Evolutionary conservation across 805 yeast species (phyloP), one percentile per base, ranked within the genome.

Genomic region (Ogataea sp.): DNA sequence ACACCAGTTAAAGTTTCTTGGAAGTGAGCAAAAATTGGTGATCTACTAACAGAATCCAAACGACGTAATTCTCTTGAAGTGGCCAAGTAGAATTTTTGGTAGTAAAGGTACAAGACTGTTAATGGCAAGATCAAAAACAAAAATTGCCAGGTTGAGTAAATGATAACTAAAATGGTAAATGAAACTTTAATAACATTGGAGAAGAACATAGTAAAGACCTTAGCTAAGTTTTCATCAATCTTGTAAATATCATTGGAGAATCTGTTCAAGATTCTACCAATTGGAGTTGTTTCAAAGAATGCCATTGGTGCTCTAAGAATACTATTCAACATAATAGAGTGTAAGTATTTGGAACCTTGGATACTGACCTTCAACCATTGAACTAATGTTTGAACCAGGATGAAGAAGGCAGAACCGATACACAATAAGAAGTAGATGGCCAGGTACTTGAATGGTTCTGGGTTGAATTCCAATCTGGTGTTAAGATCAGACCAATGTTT

Each of bases 401-500:
- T 65, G 32, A 80, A 64, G 4, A 70, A 46, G 0, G 95, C 76
- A 23, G 83, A 73, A 14, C 73, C 66, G 36, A 87, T 55, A 46
- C 98, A 97, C 32, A 90, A 66, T 10, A 70, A 67, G 43, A 83
- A 74, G 56, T 90, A 93, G 39, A 85, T 68, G 16, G 83, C 81
- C 48, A 93, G 67, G 51, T 88, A 93, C 52, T 62, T 75, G 39
- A 65, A 65, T n/a, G 83, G 76, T 43, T 78, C 58, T 2, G 95
- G 95, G 56, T 90, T 90, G 41, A 62, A 63, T 20, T 88, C 90
- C 29, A 62, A 56, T 33, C 59, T 63, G 3, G 89, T 71, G 55
- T 90, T 93, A 18, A 83, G 75, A 57, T 93, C 99, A 11, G 97
- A 85, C 98, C 98, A 93, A 59, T 86, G 86, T 59, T 93, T 93